Percentiles rank a stretch among this genome's conserved stretches.
phyloP scores from a whole-genome alignment of 371 early-diverging fungal species.

The Agmasoma carcini region DNA sequence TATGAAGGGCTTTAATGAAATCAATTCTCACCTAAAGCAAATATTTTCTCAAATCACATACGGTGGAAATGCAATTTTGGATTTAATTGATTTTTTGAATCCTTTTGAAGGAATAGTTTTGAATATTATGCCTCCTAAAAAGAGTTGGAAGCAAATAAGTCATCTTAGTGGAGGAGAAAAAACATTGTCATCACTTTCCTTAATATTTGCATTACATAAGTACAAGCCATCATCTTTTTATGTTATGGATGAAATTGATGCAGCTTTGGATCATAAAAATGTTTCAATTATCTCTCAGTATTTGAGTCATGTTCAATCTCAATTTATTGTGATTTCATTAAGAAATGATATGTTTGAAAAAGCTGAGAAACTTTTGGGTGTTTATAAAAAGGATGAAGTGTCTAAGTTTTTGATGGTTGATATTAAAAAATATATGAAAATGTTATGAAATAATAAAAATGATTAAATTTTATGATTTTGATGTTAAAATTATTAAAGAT shows the following conservation, averaged over 20 bases:
- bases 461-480: neutral
- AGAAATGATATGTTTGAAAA: conserved; percentile 99
- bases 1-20: conserved; percentile 78
- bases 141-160: conserved; percentile 97
- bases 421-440: conserved; percentile 7
- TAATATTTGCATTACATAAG: conserved; percentile 96
- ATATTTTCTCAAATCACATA: conserved; percentile 82
- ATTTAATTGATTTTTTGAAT: conserved; percentile 92
- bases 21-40: conserved; percentile 83
- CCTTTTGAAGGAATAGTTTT: conserved; percentile 97
- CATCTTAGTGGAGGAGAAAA: conserved; percentile 98
- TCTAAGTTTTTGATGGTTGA: conserved; percentile 30
- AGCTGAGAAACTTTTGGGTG: conserved; percentile 86
- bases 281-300: conserved; percentile 96
- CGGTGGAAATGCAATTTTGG: conserved; percentile 97
- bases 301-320: conserved; percentile 86
- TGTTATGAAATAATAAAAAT: neutral
- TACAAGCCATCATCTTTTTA: conserved; percentile 96
- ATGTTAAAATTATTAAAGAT: neutral
- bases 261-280: conserved; percentile 96
- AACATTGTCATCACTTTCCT: conserved; percentile 85
- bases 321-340: conserved; percentile 93
- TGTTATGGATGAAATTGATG: conserved; percentile 99
- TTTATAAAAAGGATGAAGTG: conserved; percentile 64
- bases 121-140: conserved; percentile 98